Percentiles rank a stretch among this genome's conserved stretches.
Evolutionary conservation across 331 rosid species (phyloP).

Genomic region (Acacia pycnantha): DNA sequence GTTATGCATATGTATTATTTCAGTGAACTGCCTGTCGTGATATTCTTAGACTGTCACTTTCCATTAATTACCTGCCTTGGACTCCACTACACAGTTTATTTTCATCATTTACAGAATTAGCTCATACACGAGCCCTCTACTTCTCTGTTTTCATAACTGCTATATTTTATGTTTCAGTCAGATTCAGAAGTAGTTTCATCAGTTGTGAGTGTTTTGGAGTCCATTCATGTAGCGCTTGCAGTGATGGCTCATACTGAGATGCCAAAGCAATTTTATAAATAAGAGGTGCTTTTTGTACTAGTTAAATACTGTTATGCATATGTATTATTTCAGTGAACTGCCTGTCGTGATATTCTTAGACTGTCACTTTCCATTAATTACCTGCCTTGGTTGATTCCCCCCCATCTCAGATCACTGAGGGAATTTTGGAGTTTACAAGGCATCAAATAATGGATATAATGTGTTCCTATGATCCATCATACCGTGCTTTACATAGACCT

Average conservation of each 20-base stretch:
- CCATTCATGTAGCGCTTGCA: conserved; percentile 95
- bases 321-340: background rate
- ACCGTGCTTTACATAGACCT: no score
- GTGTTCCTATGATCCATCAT: no score
- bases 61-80: no score
- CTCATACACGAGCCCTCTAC: background rate
- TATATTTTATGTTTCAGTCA: conserved; percentile 57
- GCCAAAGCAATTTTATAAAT: conserved; percentile 95
- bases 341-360: no score
- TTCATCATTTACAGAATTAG: background rate
- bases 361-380: no score
- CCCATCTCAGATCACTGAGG: no score
- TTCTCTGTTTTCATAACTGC: conserved; percentile 19
- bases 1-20: background rate
- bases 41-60: no score
- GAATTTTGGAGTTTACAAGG: no score
- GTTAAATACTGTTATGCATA: background rate
- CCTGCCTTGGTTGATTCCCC: no score
- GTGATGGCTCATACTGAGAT: conserved; percentile 82
- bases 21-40: background rate
- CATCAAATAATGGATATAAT: no score
- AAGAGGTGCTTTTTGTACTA: conserved; percentile 61
- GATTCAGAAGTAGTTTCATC: conserved; percentile 75
- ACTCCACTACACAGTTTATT: background rate
- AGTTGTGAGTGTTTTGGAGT: conserved; percentile 77